Evolutionary conservation across 768 basidiomycete species (phyloP).

Genomic region (Gyrodon lividus): DNA sequence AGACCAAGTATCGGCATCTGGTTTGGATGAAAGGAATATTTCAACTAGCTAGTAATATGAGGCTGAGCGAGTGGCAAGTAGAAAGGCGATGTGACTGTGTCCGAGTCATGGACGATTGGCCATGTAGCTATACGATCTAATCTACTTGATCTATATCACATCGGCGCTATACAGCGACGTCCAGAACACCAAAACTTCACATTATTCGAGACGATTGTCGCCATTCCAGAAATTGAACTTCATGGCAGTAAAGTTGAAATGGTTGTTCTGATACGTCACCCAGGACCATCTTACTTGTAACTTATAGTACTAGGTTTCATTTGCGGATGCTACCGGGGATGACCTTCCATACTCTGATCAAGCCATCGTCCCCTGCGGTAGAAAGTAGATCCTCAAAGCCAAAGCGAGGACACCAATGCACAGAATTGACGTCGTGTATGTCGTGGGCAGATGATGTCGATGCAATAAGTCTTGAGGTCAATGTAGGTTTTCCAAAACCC

Average conservation of each 20-base stretch:
- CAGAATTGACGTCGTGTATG: slow-evolving; percentile 80
- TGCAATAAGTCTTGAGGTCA: slow-evolving; percentile 52
- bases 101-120: neutral
- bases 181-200: no score
- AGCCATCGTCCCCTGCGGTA: slow-evolving; percentile 85
- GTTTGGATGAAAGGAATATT: neutral
- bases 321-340: no score
- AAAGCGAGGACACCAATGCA: slow-evolving; percentile 76
- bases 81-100: neutral
- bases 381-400: slow-evolving; percentile 69
- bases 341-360: slow-evolving; percentile 75
- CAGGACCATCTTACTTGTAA: no score
- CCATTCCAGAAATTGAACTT: no score
- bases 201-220: no score
- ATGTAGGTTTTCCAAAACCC: slow-evolving; percentile 8
- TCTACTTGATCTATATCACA: neutral
- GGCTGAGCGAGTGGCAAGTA: neutral
- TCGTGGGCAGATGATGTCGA: slow-evolving; percentile 68
- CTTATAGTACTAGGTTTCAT: no score
- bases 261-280: no score
- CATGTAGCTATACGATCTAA: neutral
- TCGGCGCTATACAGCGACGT: no score
- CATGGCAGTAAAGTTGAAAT: no score
- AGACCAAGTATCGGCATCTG: slow-evolving; percentile 68
- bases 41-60: neutral